These are phyloP conservation scores for Rhododendron henanense DNA, from an alignment of 148 eudicot genomes.

Conservation along the genomic window DNA sequence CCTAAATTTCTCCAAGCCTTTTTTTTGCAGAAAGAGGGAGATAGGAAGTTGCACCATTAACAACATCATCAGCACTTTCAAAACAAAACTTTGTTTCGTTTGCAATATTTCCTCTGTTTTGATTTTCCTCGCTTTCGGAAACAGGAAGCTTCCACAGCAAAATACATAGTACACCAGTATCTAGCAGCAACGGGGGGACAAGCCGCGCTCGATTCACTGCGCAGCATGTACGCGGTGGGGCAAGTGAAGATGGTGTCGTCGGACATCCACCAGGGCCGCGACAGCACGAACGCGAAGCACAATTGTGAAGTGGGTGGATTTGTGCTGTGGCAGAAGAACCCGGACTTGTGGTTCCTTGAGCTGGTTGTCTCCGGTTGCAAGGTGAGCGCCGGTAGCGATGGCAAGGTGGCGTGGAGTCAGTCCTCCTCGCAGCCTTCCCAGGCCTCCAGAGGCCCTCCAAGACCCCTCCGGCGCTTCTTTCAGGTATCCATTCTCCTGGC, in stretches of 20 bases:
- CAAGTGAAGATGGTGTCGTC: conserved; percentile 51
- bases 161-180: conserved; percentile 68
- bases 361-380: conserved; percentile 57
- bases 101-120: background rate
- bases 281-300: conserved; percentile 3
- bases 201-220: conserved; percentile 31
- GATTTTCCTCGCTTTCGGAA: background rate
- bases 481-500: conserved; percentile 27
- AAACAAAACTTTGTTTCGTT: background rate
- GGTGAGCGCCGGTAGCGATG: conserved; percentile 58
- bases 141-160: conserved; percentile 65
- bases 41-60: background rate
- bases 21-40: background rate
- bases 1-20: background rate
- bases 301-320: conserved; percentile 45
- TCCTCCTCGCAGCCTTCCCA: conserved; percentile 38
- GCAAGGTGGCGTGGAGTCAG: conserved; percentile 58
- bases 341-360: conserved; percentile 62
- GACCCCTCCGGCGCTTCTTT: conserved; percentile 53
- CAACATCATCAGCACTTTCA: background rate
- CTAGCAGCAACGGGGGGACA: conserved; percentile 59
- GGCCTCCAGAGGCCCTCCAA: conserved; percentile 48
- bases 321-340: conserved; percentile 64
- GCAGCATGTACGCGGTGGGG: conserved; percentile 66
- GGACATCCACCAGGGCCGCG: conserved; percentile 28